These are phyloP conservation scores for Chlamydomonas applanata DNA, from an alignment of 139 green algal genomes.

Conservation along the genomic window DNA sequence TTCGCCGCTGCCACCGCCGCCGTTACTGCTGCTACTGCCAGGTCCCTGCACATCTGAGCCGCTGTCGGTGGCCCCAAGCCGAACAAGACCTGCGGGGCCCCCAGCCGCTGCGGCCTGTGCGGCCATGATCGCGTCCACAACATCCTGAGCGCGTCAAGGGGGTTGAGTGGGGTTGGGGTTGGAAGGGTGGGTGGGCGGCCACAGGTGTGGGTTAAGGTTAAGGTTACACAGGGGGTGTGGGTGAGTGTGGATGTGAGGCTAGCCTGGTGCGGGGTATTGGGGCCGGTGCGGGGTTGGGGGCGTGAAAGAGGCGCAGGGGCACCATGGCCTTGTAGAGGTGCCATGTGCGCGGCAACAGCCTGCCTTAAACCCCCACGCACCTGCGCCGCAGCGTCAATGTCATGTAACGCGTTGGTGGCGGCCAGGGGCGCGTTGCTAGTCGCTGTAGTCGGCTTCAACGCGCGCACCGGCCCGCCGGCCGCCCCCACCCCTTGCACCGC, in stretches of 20 bases:
- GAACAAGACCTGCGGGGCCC: constrained; percentile 39
- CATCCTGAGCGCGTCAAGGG: constrained; percentile 47
- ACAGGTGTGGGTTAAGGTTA: too few relatives aligned
- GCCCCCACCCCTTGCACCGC: neutral
- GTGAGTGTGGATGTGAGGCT: too few relatives aligned
- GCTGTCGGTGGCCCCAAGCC: constrained; percentile 37
- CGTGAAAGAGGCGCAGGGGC: neutral
- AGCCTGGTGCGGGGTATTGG: too few relatives aligned
- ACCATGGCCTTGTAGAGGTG: neutral
- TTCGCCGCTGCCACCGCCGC: neutral
- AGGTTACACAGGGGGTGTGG: too few relatives aligned
- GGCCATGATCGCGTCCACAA: constrained; percentile 60
- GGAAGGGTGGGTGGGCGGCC: too few relatives aligned
- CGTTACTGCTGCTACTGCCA: neutral
- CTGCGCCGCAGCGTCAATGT: constrained; percentile 81
- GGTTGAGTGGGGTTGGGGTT: too few relatives aligned
- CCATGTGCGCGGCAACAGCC: neutral
- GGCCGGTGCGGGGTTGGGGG: too few relatives aligned
- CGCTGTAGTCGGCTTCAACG: constrained; percentile 60
- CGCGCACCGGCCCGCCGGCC: neutral
- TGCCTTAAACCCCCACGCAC: constrained; percentile 19
- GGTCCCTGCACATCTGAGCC: too few relatives aligned
- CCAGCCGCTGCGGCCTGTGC: constrained; percentile 57
- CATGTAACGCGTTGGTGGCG: constrained; percentile 83
- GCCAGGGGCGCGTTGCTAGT: constrained; percentile 51